Base-by-base conservation (phyloP, 2,329 filamentous ascomycete species). In the Sporothrix schenckii region DNA sequence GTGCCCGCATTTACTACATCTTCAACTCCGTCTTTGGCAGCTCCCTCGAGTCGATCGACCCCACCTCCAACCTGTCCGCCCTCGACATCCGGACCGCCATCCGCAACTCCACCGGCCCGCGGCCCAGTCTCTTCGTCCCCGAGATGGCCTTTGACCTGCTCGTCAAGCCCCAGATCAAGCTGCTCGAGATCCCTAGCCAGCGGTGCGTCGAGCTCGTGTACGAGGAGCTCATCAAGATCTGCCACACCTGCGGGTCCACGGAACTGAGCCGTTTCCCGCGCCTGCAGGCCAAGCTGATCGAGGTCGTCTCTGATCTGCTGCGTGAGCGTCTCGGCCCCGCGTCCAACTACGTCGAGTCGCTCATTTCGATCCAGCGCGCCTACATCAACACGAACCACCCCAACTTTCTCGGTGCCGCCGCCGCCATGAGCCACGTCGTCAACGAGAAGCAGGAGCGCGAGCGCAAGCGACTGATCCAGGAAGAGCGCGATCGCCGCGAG, bases 381-480 rank as follows among this genome's bases (percentile, higher is more conserved):
- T 99, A 99, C 81, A 98, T 99, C 82, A 99, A 99, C 83, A 99
- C 95, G 54, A 99, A 99, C 78, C 95, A 99, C 79, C 95, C 95
- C 65, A 99, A 99, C 81, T 99, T 99, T 83, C 88, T 98, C 19
- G 95, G 95, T 58, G 95, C 95, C 19, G 94, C 95, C 27, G 94
- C 94, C 49, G 95, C 95, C 73, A 99, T 99, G 95, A 94, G 93
- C 75, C 93, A 95, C 63, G 94, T 99, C 61, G 96, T 99, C 72
- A 92, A 89, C 77, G 94, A 91, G 78, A 97, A 95, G 81, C 93
- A 98, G 79, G 95, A 99, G 75, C 91, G 93, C 75, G 94, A 99
- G 80, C 91, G 93, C 80, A 94, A 93, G 79, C 87, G 86, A 52
- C 81, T 92, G 54, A 84, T 92, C 21, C 91, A 92, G 71, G 93